Percentiles rank a stretch among this genome's conserved stretches.
Evolutionary conservation across 257 asterid species (phyloP).

Genomic region (Catharanthus roseus): DNA sequence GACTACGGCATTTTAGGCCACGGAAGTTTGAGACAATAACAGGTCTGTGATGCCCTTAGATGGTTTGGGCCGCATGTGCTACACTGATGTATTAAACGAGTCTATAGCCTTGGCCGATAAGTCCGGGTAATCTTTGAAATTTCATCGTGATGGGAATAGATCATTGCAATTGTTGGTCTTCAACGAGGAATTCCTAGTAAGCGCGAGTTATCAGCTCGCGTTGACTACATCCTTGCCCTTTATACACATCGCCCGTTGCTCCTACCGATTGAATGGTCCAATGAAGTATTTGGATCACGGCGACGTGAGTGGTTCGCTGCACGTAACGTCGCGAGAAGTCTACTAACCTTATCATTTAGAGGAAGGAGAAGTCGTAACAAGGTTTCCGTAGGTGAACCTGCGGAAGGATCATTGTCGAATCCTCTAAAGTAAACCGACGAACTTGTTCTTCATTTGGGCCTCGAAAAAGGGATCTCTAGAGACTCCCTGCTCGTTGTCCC

Average conservation of each 20-base stretch:
- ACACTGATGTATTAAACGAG: constrained; percentile 39
- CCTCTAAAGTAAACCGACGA: neutral
- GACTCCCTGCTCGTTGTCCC: neutral
- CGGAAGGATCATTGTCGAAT: constrained; percentile 33
- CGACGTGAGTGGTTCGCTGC: too few species aligned
- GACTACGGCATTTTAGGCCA: too few species aligned
- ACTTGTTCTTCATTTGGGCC: too few species aligned
- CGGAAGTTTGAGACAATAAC: too few species aligned
- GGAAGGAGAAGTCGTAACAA: constrained; percentile 33
- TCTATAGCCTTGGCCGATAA: constrained; percentile 43
- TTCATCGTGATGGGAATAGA: constrained; percentile 37
- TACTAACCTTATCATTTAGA: constrained; percentile 23
- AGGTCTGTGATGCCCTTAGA: neutral
- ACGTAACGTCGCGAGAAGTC: neutral
- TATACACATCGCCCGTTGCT: constrained; percentile 8
- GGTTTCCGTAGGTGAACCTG: constrained; percentile 37
- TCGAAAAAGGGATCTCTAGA: too few species aligned
- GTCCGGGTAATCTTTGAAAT: constrained; percentile 40
- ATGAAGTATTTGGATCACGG: too few species aligned
- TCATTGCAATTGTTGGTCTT: constrained; percentile 12
- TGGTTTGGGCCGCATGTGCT: constrained; percentile 20
- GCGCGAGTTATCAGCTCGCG: constrained; percentile 19
- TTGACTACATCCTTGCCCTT: constrained; percentile 15
- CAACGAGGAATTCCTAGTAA: constrained; percentile 15
- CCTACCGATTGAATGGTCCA: too few species aligned